Evolutionary conservation across 2,329 filamentous ascomycete species (phyloP).

Genomic region (Leptographium wingfieldii): DNA sequence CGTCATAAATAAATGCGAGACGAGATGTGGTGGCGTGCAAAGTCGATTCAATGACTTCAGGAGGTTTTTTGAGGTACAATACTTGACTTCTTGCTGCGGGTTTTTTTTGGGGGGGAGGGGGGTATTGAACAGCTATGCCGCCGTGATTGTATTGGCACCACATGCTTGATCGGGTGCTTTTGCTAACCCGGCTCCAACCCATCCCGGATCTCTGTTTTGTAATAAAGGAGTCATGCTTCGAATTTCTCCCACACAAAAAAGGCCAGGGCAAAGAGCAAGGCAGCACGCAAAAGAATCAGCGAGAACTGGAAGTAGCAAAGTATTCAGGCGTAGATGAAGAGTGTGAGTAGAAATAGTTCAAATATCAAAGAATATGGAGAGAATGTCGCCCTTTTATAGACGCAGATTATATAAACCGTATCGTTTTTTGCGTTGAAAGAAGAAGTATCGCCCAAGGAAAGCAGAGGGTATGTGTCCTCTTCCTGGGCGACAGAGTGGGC

Average conservation of each 20-base stretch:
- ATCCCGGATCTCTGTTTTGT: neutral
- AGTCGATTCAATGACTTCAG: neutral
- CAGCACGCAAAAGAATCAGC: neutral
- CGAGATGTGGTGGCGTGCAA: too few species aligned
- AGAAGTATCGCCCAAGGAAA: neutral
- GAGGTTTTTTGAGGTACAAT: neutral
- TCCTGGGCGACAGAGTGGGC: neutral
- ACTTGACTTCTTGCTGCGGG: neutral
- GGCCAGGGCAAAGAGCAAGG: neutral
- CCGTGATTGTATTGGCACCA: neutral
- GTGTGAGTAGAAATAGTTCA: neutral
- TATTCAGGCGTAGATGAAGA: neutral
- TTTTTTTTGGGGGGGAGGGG: neutral
- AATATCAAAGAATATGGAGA: neutral
- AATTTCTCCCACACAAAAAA: neutral
- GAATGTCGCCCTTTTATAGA: neutral
- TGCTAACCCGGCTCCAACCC: neutral
- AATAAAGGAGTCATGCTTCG: neutral
- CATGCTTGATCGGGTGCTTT: neutral
- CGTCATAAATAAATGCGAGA: too few species aligned
- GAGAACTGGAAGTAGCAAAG: neutral
- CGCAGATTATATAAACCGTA: constrained; percentile 1
- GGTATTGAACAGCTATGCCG: neutral
- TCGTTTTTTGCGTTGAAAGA: neutral
- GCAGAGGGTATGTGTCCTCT: neutral